A percentile compares a stretch with the other conserved stretches of the same genome.
Evolutionary conservation across 2,329 filamentous ascomycete genomes (phyloP).

Genomic region (Xylariaceae sp.): DNA sequence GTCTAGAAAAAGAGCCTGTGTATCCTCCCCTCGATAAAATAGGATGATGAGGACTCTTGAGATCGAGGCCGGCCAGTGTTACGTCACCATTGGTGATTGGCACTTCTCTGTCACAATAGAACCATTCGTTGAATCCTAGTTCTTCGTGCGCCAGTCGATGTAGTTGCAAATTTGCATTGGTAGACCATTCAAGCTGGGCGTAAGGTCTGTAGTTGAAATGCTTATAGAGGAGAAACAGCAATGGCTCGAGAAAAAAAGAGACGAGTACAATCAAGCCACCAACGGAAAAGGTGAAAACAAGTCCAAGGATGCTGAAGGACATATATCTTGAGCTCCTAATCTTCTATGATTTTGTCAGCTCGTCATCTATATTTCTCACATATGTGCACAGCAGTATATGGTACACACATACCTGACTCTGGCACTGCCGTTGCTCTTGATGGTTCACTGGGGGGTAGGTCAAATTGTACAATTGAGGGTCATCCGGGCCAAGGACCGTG

Average conservation of each 20-base stretch:
- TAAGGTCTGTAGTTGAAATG: not conserved
- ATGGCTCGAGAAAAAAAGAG: not conserved
- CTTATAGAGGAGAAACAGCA: not conserved
- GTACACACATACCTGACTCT: too few species aligned
- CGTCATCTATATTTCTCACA: too few species aligned
- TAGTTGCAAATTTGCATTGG: not conserved
- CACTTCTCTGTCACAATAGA: not conserved
- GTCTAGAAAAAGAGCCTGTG: too few species aligned
- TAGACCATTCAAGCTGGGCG: not conserved
- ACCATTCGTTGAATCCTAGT: not conserved
- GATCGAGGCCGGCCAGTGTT: not conserved
- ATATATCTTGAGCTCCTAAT: not conserved
- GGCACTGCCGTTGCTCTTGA: too few species aligned
- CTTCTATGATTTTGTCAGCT: too few species aligned
- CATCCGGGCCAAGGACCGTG: too few species aligned
- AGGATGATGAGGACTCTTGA: not conserved
- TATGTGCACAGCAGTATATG: too few species aligned
- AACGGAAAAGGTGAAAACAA: not conserved
- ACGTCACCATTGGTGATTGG: not conserved
- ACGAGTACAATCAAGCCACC: not conserved
- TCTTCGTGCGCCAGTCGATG: constrained; percentile 1
- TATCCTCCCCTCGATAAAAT: too few species aligned
- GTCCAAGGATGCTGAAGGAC: not conserved
- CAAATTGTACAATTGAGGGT: too few species aligned
- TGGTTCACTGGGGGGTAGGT: too few species aligned